Conservation (phyloP, 371 early-diverging fungal genomes). For the Entomophthora muscae region DNA sequence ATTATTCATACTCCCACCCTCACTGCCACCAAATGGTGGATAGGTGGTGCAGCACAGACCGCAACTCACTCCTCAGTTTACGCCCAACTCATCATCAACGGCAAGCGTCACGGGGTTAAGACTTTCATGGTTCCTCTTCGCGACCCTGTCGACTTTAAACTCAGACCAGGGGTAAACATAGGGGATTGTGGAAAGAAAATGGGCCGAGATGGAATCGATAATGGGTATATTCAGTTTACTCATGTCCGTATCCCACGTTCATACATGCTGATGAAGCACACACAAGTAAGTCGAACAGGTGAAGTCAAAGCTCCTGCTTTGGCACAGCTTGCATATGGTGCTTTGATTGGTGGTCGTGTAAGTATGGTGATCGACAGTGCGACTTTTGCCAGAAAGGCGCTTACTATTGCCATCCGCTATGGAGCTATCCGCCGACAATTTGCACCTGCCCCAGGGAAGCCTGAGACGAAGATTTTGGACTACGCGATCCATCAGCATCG, state of each 20-base stretch:
- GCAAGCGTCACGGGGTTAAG: conserved; percentile 60
- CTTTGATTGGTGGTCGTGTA: conserved; percentile 64
- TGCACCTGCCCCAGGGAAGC: conserved; percentile 26
- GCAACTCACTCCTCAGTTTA: conserved; percentile 69
- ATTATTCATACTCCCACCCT: conserved; percentile 78
- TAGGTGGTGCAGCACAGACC: conserved; percentile 75
- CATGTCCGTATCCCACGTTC: conserved; percentile 59
- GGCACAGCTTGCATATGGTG: conserved; percentile 59
- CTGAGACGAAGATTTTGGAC: conserved; percentile 60
- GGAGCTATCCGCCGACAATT: conserved; percentile 69
- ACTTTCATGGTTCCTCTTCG: conserved; percentile 57
- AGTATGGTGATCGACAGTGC: conserved; percentile 30
- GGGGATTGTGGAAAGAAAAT: conserved; percentile 59
- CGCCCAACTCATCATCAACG: conserved; percentile 61
- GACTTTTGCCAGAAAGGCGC: conserved; percentile 40
- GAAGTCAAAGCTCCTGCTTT: conserved; percentile 53
- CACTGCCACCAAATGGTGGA: conserved; percentile 95
- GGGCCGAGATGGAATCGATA: conserved; percentile 69
- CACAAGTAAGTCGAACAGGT: conserved; percentile 64
- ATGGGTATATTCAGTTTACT: conserved; percentile 73
- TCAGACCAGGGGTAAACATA: conserved; percentile 41
- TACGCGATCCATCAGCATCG: conserved; percentile 66
- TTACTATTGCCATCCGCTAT: conserved; percentile 63
- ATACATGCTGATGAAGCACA: conserved; percentile 81
- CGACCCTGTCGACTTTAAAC: conserved; percentile 31